Evolutionary conservation across 1,139 yeast genomes (phyloP).

Genomic region (Pichia sp.): DNA sequence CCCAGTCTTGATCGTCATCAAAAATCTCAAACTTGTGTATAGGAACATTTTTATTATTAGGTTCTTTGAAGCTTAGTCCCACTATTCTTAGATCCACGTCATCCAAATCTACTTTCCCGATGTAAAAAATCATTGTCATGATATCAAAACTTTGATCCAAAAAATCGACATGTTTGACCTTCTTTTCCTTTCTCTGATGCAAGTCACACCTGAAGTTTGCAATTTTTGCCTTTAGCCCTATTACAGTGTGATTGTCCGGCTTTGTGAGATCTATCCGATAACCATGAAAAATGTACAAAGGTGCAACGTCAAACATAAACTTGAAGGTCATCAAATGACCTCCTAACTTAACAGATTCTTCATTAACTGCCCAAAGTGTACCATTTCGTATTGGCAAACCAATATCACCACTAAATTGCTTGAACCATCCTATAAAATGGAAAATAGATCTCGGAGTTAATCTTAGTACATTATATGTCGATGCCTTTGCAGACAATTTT

Average conservation of each 20-base stretch:
- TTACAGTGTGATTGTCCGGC: slow-evolving; percentile 47
- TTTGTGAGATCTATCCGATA: slow-evolving; percentile 47
- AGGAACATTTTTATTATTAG: slow-evolving; percentile 33
- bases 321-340: slow-evolving; percentile 74
- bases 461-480: slow-evolving; percentile 55
- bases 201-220: slow-evolving; percentile 65
- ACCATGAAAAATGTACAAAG: slow-evolving; percentile 68
- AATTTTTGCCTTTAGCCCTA: slow-evolving; percentile 77
- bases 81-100: slow-evolving; percentile 73
- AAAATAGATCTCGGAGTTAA: slow-evolving; percentile 63
- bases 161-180: slow-evolving; percentile 54
- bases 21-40: slow-evolving; percentile 20
- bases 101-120: slow-evolving; percentile 66
- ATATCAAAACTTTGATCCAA: slow-evolving; percentile 54
- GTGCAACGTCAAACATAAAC: slow-evolving; percentile 69
- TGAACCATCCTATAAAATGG: slow-evolving; percentile 82
- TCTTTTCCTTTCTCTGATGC: slow-evolving; percentile 77
- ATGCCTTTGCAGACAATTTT: slow-evolving; percentile 24
- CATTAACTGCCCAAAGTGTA: slow-evolving; percentile 41
- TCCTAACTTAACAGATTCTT: slow-evolving; percentile 52
- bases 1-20: slow-evolving; percentile 50
- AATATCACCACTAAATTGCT: slow-evolving; percentile 59
- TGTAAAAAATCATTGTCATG: slow-evolving; percentile 64
- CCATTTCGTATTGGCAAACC: slow-evolving; percentile 79
- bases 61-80: slow-evolving; percentile 47